Evolutionary conservation across 2,329 filamentous ascomycete species (phyloP).

Genomic region (Aschersonia sp.): DNA sequence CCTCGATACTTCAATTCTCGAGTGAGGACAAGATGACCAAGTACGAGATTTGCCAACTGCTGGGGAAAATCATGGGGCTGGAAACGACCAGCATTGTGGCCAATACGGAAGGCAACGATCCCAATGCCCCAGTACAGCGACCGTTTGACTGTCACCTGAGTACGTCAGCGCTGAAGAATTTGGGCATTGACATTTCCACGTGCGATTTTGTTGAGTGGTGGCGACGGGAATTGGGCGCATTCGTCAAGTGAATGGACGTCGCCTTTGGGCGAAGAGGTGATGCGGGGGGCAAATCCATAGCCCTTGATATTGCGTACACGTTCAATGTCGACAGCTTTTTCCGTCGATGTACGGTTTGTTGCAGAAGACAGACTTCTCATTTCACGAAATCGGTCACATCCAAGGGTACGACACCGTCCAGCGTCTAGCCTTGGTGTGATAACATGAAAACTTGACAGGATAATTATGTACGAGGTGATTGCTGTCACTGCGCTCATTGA

Average conservation of each 20-base stretch:
- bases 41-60: conserved; percentile 69
- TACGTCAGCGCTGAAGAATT: conserved; percentile 54
- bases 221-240: conserved; percentile 48
- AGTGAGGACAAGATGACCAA: conserved; percentile 81
- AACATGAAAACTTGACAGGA: too few relatives aligned
- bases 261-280: not conserved
- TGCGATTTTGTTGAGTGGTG: conserved; percentile 73
- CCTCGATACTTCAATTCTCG: conserved; percentile 66
- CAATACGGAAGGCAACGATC: conserved; percentile 58
- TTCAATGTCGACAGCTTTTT: too few relatives aligned
- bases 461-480: too few relatives aligned
- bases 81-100: conserved; percentile 52
- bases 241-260: conserved; percentile 29
- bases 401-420: too few relatives aligned
- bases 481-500: too few relatives aligned
- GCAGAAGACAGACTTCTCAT: too few relatives aligned
- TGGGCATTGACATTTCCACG: conserved; percentile 62
- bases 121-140: conserved; percentile 55
- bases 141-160: conserved; percentile 84
- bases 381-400: too few relatives aligned
- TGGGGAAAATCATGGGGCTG: conserved; percentile 68
- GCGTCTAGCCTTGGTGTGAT: too few relatives aligned
- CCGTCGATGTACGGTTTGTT: too few relatives aligned
- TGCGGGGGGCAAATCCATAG: too few relatives aligned
- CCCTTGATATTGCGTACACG: too few relatives aligned